Conservation (phyloP, 345 rosid genomes). For the Populus simonii region DNA sequence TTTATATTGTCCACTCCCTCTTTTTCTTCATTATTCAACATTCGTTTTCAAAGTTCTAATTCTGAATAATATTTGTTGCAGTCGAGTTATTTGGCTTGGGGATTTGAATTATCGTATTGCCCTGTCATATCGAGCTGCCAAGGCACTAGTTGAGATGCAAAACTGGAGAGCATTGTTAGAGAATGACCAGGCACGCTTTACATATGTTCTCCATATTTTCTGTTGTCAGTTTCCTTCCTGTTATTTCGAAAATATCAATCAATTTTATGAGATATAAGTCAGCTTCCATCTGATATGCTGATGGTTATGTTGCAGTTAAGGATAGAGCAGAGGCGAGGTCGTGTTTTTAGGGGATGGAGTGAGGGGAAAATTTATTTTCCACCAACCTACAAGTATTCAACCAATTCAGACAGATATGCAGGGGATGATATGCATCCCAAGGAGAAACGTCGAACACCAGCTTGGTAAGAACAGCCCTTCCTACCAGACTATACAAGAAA, state of each 20-base stretch:
- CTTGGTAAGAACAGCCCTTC: constrained; percentile 57
- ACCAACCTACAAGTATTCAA: constrained; percentile 97
- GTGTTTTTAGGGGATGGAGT: constrained; percentile 84
- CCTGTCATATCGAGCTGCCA: constrained; percentile 87
- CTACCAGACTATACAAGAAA: background rate
- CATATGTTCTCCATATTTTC: background rate
- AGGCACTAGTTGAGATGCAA: constrained; percentile 98
- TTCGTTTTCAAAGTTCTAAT: constrained; percentile 2
- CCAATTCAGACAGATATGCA: constrained; percentile 91
- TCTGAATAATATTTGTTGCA: constrained; percentile 24
- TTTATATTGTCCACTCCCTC: background rate
- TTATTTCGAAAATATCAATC: background rate
- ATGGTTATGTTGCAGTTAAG: constrained; percentile 54
- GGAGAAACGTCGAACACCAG: constrained; percentile 98
- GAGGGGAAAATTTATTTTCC: constrained; percentile 98
- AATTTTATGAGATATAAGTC: background rate
- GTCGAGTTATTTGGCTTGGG: constrained; percentile 98
- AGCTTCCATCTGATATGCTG: constrained; percentile 21
- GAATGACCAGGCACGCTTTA: constrained; percentile 77
- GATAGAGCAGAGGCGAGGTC: constrained; percentile 83
- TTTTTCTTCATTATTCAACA: background rate
- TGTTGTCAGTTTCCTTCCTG: background rate
- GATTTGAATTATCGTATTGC: constrained; percentile 97
- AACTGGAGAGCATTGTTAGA: constrained; percentile 96
- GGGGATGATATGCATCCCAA: constrained; percentile 88